Evolutionary conservation across 192 early-diverging fungal species (phyloP).

Genomic region (Coemansia sp.): DNA sequence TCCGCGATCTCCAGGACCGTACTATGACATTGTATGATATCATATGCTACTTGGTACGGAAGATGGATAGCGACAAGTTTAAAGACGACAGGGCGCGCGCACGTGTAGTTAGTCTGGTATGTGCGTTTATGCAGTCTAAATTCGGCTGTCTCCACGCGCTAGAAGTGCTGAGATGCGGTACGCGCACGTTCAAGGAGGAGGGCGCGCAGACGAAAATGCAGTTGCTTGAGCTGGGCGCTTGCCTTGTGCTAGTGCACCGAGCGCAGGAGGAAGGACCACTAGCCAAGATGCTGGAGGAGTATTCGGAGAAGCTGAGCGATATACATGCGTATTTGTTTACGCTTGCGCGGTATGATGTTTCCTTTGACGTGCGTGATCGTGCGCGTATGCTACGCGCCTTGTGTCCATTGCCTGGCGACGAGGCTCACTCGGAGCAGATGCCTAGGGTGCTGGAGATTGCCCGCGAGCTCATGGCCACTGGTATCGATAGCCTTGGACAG

Average conservation of each 20-base stretch:
- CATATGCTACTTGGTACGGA: conserved; percentile 35
- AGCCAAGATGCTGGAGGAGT: conserved; percentile 11
- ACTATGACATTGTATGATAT: conserved; percentile 54
- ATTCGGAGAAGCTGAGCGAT: conserved; percentile 20
- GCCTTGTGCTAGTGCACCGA: conserved; percentile 12
- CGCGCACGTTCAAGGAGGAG: conserved; percentile 63
- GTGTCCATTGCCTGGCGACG: conserved; percentile 39
- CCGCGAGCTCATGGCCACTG: conserved; percentile 23
- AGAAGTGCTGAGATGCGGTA: conserved; percentile 80
- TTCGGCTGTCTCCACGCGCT: conserved; percentile 69
- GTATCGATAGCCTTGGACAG: neutral
- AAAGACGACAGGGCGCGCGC: conserved; percentile 68
- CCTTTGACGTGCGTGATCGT: conserved; percentile 91
- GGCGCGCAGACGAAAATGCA: conserved; percentile 77
- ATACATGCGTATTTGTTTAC: conserved; percentile 81
- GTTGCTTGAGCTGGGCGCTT: conserved; percentile 76
- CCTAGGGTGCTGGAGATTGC: conserved; percentile 16
- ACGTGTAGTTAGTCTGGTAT: conserved; percentile 85
- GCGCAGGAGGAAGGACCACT: conserved; percentile 2
- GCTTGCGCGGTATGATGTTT: conserved; percentile 86
- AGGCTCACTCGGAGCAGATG: conserved; percentile 28
- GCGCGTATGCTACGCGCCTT: conserved; percentile 65
- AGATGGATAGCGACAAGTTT: conserved; percentile 17
- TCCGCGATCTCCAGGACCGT: conserved; percentile 45
- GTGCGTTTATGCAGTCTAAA: conserved; percentile 69